Base-by-base conservation (phyloP, 2,329 filamentous ascomycete genomes). In the Mycosphaerella sp. region DNA sequence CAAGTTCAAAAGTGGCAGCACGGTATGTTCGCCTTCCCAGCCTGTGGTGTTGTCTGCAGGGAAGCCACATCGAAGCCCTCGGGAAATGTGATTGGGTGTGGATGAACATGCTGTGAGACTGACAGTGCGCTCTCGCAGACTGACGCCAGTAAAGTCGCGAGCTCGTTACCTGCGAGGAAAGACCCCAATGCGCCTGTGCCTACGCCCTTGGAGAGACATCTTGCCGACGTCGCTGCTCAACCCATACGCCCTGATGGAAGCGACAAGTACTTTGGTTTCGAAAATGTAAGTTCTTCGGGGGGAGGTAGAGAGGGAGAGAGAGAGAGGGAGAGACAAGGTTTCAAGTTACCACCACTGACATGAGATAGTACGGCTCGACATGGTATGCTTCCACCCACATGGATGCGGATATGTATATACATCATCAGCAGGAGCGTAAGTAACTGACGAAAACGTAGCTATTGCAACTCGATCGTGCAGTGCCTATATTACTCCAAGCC, bases 381-480 rank as follows among this genome's bases (percentile, higher is more conserved):
- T 97, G 92, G 91, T 95, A 86, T 68, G 75, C 48, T 34, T 44
- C 36, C 43, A 26, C 52, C 11, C n/a, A 9, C 38, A 55, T 21
- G 2, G 2, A 29, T 29, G 26, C 26, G 6, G 5, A 29, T 29
- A 29, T 29, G 26, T 6, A 29, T 7, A 29, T 21, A 21, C 21
- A 21, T 21, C 26, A 29, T 29, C 26, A 29, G 26, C 26, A 29
- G 26, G 5, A 29, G 26, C 21, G 14, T 29, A 53, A 51, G 58
- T 46, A 59, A 51, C 46, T 54, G 38, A 52, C 36, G 7, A 31
- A 31, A 50, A 29, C 9, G 50, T 72, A 97, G 92, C 71, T 98
- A 98, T 74, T 95, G 89, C 76, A 98, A 98, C 73, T 98, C 93
- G 11, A 95, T 98, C 66, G 82, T 98, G 55, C 93, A 98, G 76